Conservation (phyloP, 345 rosid species). For the Gossypium anomalum region DNA sequence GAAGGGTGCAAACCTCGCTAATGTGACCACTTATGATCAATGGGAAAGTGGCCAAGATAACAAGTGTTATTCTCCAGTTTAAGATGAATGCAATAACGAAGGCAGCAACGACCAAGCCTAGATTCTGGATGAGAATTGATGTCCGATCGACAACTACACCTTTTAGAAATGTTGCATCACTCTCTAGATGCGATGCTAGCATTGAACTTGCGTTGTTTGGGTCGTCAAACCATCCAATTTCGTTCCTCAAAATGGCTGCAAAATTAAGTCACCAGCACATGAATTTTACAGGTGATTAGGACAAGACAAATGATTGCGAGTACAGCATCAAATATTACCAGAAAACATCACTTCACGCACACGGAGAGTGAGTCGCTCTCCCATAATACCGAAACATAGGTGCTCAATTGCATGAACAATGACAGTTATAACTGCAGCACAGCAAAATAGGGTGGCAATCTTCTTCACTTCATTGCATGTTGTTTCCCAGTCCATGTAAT, state of each 20-base stretch:
- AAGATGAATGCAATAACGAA: constrained; percentile 79
- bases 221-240: constrained; percentile 95
- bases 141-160: constrained; percentile 79
- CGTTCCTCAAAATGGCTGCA: constrained; percentile 82
- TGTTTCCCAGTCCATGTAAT: constrained; percentile 75
- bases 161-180: constrained; percentile 71
- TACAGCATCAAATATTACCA: constrained; percentile 30
- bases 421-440: constrained; percentile 59
- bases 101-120: constrained; percentile 66
- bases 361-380: constrained; percentile 88
- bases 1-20: constrained; percentile 64
- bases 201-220: constrained; percentile 70
- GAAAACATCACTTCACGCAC: constrained; percentile 81
- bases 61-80: constrained; percentile 92
- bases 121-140: constrained; percentile 72
- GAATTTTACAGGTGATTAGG: neutral
- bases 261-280: neutral
- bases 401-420: constrained; percentile 65
- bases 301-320: neutral
- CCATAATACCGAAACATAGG: constrained; percentile 78
- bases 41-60: constrained; percentile 80
- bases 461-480: constrained; percentile 67
- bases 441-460: constrained; percentile 59
- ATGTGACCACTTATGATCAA: constrained; percentile 88
- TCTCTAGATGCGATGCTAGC: constrained; percentile 79